Percentiles rank a stretch among this genome's conserved stretches.
Conservation (phyloP, 768 basidiomycete genomes). For the Collybiopsis luxurians region DNA sequence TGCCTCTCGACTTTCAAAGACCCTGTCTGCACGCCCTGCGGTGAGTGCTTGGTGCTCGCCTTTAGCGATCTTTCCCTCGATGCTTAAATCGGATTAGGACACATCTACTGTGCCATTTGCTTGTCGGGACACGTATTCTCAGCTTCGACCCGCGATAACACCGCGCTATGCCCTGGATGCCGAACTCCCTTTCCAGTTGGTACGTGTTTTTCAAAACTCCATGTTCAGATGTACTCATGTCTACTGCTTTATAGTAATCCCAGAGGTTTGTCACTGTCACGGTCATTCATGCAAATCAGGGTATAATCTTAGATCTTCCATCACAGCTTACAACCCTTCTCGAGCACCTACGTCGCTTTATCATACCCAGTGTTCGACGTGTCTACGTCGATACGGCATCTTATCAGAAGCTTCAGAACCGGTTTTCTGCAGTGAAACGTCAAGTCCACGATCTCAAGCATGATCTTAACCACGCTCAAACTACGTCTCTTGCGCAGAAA, state of each 20-base stretch:
- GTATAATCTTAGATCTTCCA: constrained; percentile 5
- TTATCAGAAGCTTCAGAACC: constrained; percentile 22
- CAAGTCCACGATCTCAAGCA: constrained; percentile 35
- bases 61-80: background rate
- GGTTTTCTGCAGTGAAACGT: constrained; percentile 34
- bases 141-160: constrained; percentile 40
- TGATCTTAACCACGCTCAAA: constrained; percentile 14
- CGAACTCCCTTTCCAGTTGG: constrained; percentile 50
- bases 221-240: background rate
- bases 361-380: constrained; percentile 43
- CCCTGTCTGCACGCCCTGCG: constrained; percentile 61
- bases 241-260: constrained; percentile 29
- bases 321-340: constrained; percentile 45
- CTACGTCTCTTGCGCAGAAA: background rate
- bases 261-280: constrained; percentile 28
- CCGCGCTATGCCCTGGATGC: constrained; percentile 56
- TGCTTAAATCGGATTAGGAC: too few relatives aligned
- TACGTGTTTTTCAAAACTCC: constrained; percentile 21
- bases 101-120: too few relatives aligned
- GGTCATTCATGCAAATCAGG: constrained; percentile 1
- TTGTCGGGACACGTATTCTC: constrained; percentile 56
- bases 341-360: constrained; percentile 44
- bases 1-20: constrained; percentile 50
- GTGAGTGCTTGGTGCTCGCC: constrained; percentile 40
- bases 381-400: constrained; percentile 38